Evolutionary conservation across 2,329 filamentous ascomycete species (phyloP).

Genomic region (Pyricularia grisea): DNA sequence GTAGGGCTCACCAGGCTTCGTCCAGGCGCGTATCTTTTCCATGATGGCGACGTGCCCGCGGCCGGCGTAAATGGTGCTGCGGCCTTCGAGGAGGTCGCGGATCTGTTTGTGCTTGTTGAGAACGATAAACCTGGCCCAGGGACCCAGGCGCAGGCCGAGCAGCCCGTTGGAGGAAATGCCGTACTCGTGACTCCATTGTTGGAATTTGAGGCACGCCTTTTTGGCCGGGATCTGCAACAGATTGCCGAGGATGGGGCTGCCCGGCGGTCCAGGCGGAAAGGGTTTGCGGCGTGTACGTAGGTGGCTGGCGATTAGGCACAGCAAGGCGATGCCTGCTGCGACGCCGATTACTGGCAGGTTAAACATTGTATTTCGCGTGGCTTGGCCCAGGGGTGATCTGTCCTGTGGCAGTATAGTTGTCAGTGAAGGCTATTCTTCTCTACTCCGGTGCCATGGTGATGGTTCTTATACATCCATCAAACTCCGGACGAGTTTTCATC

Average conservation of each 20-base stretch:
- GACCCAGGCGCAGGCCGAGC: conserved; percentile 14
- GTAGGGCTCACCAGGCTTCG: background rate
- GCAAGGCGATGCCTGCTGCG: background rate
- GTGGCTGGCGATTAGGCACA: background rate
- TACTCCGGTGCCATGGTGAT: background rate
- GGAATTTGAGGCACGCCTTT: conserved; percentile 33
- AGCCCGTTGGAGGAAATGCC: conserved; percentile 35
- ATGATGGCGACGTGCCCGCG: conserved; percentile 17
- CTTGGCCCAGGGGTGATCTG: background rate
- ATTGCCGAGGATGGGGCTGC: conserved; percentile 17
- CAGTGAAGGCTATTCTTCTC: background rate
- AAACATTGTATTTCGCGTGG: no score
- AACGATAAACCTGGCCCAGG: background rate
- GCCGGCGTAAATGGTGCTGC: conserved; percentile 38
- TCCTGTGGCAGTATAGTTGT: background rate
- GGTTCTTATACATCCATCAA: background rate
- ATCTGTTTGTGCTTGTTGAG: conserved; percentile 33
- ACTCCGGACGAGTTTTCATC: background rate
- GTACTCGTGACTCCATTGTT: conserved; percentile 43
- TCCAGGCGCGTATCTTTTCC: background rate
- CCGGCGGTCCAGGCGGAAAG: conserved; percentile 18
- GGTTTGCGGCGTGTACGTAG: background rate
- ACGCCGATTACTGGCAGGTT: background rate
- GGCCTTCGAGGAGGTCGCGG: conserved; percentile 41
- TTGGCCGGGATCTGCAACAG: conserved; percentile 29